Evolutionary conservation across 2,329 filamentous ascomycete species (phyloP), one percentile per base, ranked within the genome.

Genomic region (Fusarium caatingaense): DNA sequence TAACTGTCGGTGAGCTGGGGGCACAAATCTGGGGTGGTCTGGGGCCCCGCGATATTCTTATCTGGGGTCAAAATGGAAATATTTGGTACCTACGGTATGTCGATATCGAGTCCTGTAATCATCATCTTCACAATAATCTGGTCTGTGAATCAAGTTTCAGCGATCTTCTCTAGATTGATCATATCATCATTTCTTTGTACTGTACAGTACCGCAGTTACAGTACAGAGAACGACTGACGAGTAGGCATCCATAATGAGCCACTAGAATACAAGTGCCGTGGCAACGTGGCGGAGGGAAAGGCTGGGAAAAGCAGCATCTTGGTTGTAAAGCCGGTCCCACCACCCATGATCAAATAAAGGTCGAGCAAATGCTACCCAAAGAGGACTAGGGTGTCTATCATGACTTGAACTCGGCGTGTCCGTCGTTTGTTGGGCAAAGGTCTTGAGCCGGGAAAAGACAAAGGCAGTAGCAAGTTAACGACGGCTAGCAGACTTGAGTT

Each of bases 1-100:
- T 49, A 64, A 76, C 41, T 62, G 63, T 72, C 72, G 70, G 73
- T 74, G 73, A 74, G 72, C 50, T 44, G 34, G 58, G 67, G 71
- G 60, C 42, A 60, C 60, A 49, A 64, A 66, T 46, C 65, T 28
- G 55, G 60, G 64, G 58, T 30, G 51, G 54, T 54, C 48, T 60
- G 76, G 76, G 76, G 76, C 76, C 76, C 76, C 76, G 64, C 76
- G 74, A 76, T 72, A 56, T 61, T 44, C 21, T 20, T 41, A 25
- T 42, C 32, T 57, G 34, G 37, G 37, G 42, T 32, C 42, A 15
- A 62, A 42, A 32, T 27, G 18, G 41, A 44, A 30, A 30, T 34
- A 13, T 21, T 54, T 47, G 28, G 30, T 45, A 30, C 28, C 28
- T 30, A 18, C 44, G 27, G 20, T n/a, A 27, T 44, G 23, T 60